Percentiles rank a stretch among this genome's conserved stretches.
phyloP scores from a whole-genome alignment of 2,329 filamentous ascomycete genomes.

The Acrocalymma vagum region DNA sequence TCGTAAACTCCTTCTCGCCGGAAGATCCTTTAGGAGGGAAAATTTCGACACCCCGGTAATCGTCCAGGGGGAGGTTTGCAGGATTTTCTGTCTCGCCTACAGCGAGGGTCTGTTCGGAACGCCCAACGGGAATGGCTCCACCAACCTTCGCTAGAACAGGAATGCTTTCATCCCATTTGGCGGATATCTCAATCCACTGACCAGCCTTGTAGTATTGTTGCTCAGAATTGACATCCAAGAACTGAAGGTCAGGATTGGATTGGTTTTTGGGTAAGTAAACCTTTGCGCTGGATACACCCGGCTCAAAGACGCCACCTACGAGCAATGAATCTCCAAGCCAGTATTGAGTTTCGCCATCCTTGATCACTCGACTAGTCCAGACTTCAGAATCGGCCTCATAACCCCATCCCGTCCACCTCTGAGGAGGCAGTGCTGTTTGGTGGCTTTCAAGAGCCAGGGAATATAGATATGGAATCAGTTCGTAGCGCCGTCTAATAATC shows the following conservation, averaged over 20 bases:
- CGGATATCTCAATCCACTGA: constrained; percentile 61
- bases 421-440: constrained; percentile 67
- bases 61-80: constrained; percentile 58
- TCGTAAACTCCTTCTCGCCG: constrained; percentile 45
- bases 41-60: constrained; percentile 66
- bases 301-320: constrained; percentile 72
- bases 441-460: constrained; percentile 71
- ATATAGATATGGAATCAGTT: constrained; percentile 76
- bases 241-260: constrained; percentile 60
- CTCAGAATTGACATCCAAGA: constrained; percentile 69
- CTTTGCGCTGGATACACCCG: constrained; percentile 61
- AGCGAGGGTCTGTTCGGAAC: constrained; percentile 59
- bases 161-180: constrained; percentile 63
- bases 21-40: constrained; percentile 60
- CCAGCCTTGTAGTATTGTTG: constrained; percentile 66
- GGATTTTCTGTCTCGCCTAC: constrained; percentile 58
- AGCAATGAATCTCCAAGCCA: constrained; percentile 75
- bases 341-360: constrained; percentile 73
- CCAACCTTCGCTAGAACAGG: constrained; percentile 65
- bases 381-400: constrained; percentile 73
- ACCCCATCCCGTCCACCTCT: constrained; percentile 78
- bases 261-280: constrained; percentile 68
- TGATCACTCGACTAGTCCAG: constrained; percentile 66
- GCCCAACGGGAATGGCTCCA: constrained; percentile 63
- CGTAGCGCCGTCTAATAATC: constrained; percentile 75